Percentiles rank a stretch among this genome's conserved stretches.
Evolutionary conservation across 2,329 filamentous ascomycete species (phyloP).

Genomic region (Exophiala sideris): DNA sequence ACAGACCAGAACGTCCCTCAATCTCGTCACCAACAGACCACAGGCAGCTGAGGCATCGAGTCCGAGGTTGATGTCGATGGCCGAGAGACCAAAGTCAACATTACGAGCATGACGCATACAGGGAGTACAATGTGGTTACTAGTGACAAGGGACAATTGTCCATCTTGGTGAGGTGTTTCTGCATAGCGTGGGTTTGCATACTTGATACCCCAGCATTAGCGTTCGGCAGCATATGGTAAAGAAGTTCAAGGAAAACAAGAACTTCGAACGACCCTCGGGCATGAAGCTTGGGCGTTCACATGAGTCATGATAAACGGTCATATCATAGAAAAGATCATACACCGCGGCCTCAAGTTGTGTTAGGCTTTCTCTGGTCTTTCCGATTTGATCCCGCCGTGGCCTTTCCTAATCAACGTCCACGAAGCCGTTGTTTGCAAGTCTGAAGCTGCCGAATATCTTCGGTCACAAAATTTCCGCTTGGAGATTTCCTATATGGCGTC

Average conservation of each 20-base stretch:
- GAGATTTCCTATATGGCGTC: constrained; percentile 67
- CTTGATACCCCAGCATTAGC: constrained; percentile 26
- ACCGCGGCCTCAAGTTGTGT: constrained; percentile 39
- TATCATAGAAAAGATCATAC: constrained; percentile 10
- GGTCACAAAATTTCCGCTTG: constrained; percentile 86
- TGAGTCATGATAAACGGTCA: constrained; percentile 17
- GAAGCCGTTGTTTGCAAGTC: constrained; percentile 92
- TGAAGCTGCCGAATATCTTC: constrained; percentile 94
- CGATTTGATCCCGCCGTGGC: constrained; percentile 86
- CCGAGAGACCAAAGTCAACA: constrained; percentile 25
- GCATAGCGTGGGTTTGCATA: constrained; percentile 23
- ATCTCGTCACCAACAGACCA: constrained; percentile 12
- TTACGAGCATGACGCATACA: constrained; percentile 21
- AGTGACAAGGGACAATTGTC: constrained; percentile 12
- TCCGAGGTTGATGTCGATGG: constrained; percentile 21
- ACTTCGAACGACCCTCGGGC: constrained; percentile 1
- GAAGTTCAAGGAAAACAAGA: constrained; percentile 6
- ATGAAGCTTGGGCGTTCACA: constrained; percentile 3
- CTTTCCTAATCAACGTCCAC: constrained; percentile 94
- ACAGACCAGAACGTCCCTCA: constrained; percentile 12
- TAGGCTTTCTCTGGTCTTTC: constrained; percentile 89
- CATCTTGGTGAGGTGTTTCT: constrained; percentile 23
- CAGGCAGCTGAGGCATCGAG: constrained; percentile 6
- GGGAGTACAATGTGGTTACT: constrained; percentile 15
- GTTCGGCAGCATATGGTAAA: constrained; percentile 14